These are phyloP conservation scores for Boletus speciosus DNA, from an alignment of 768 basidiomycete genomes.

Conservation along the genomic window DNA sequence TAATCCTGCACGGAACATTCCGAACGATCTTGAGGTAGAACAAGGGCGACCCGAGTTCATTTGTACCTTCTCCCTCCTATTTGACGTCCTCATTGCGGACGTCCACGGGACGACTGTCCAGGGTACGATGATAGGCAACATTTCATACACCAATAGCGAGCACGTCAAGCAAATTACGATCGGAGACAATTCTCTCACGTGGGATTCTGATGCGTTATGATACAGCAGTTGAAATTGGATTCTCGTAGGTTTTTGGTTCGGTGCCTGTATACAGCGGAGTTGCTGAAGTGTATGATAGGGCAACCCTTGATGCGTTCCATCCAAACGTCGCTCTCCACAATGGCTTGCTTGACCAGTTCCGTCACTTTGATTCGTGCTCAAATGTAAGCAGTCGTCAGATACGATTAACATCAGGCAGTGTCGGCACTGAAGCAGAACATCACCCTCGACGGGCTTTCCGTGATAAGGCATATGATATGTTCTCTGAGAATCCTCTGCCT, in stretches of 20 bases:
- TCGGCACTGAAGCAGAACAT: background rate
- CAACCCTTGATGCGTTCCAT: slow-evolving; percentile 10
- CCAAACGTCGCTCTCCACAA: slow-evolving; percentile 12
- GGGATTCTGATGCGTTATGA: slow-evolving; percentile 11
- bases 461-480: slow-evolving; percentile 7
- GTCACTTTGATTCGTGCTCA: slow-evolving; percentile 13
- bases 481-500: slow-evolving; percentile 4
- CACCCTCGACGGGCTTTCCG: slow-evolving; percentile 3
- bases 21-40: slow-evolving; percentile 14
- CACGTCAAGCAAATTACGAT: slow-evolving; percentile 7
- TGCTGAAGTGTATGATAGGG: background rate
- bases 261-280: background rate
- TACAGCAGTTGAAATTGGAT: slow-evolving; percentile 9
- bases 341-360: slow-evolving; percentile 10
- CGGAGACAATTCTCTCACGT: slow-evolving; percentile 6
- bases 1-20: slow-evolving; percentile 10
- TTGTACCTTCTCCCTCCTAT: background rate
- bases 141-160: background rate
- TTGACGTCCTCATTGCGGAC: slow-evolving; percentile 6
- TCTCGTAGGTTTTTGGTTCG: slow-evolving; percentile 3
- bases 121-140: background rate
- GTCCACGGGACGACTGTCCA: slow-evolving; percentile 10
- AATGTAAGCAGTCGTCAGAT: slow-evolving; percentile 1
- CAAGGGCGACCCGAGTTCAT: slow-evolving; percentile 6
- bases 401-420: background rate